Base-by-base conservation (phyloP, 1,139 yeast species). In the Lodderomyces oxycetoniae region DNA sequence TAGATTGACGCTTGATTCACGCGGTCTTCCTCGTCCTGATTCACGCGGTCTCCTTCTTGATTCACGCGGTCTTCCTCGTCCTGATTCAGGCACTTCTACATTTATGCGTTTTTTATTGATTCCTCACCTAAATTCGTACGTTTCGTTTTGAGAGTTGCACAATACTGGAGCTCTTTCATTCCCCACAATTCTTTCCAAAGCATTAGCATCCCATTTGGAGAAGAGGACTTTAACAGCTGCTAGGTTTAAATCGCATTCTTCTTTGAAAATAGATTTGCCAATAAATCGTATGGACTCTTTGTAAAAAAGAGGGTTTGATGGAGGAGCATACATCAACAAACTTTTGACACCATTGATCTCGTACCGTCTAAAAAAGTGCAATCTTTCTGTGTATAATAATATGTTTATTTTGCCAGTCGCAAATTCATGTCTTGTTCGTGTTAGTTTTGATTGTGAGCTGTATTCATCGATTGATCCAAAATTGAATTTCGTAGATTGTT, bases 311-410 rank as follows among this genome's bases (percentile, higher is more conserved):
- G 96, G 95, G 54, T 91, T 88, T 13, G 80, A 69, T 5, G 98
- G 98, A 14, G 85, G 68, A 17, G 84, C 87, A 55, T 88, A 93
- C 63, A 91, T 76, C 17, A 91, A 57, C 28, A 91, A 71, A 37
- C 79, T 83, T 53, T 84, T 81, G 13, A 85, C 96, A n/a, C 97
- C 98, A 41, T 71, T 74, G 36, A 93, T 67, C 38, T 85, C 91
- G 53, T 75, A 88, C 37, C 97, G 69, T 46, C 96, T 74, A 63
- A 81, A 91, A 53, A 86, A 93, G 54, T 91, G 98, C 55, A 89
- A 66, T 68, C 99, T 82, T 50, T 91, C 97, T 0, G 96, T 86
- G 58, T 88, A 88, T 13, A 91, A 57, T 60, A 93, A 55, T 22
- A 89, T 72, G 48, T 86, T 84, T 28, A 74, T 69, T 37, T 79